Conservation (phyloP, 2,329 filamentous ascomycete species). For the Pseudocercospora pini-densiflorae region DNA sequence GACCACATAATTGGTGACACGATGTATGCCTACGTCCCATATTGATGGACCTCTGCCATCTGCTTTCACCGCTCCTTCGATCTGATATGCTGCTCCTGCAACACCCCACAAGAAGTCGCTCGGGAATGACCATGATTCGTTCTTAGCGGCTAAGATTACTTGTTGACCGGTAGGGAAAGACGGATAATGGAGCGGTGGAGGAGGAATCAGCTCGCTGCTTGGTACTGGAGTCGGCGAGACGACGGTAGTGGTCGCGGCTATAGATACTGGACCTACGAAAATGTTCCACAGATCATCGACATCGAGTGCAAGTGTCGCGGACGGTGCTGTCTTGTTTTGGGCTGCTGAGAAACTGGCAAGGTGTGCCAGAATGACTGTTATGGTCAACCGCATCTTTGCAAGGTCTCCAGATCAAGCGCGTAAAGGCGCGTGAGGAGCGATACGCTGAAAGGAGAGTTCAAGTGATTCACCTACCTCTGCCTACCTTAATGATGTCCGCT, state of each 20-base stretch:
- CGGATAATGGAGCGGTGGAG: conserved; percentile 40
- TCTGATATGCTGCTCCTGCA: conserved; percentile 40
- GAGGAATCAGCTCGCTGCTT: conserved; percentile 39
- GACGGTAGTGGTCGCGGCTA: conserved; percentile 34
- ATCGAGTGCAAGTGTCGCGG: conserved; percentile 30
- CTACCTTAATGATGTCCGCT: neutral
- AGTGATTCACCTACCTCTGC: neutral
- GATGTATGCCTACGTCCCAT: conserved; percentile 41
- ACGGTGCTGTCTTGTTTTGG: conserved; percentile 1
- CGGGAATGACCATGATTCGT: conserved; percentile 38
- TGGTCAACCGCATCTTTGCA: neutral
- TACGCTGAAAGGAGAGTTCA: neutral
- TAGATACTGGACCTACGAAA: conserved; percentile 36
- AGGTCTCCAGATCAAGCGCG: neutral
- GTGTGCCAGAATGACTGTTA: neutral
- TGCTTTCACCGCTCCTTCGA: conserved; percentile 37
- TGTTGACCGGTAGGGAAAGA: conserved; percentile 41
- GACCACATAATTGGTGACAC: conserved; percentile 40
- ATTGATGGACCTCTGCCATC: conserved; percentile 38
- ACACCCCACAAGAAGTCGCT: conserved; percentile 39
- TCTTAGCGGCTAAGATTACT: conserved; percentile 37
- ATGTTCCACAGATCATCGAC: conserved; percentile 40
- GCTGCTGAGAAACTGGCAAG: neutral
- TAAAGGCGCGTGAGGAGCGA: neutral
- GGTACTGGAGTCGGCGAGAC: conserved; percentile 41